A percentile compares a stretch with the other conserved stretches of the same genome.
These are phyloP conservation scores for Apostasia ramifera DNA, from an alignment of 106 monocot species.

Conservation along the genomic window DNA sequence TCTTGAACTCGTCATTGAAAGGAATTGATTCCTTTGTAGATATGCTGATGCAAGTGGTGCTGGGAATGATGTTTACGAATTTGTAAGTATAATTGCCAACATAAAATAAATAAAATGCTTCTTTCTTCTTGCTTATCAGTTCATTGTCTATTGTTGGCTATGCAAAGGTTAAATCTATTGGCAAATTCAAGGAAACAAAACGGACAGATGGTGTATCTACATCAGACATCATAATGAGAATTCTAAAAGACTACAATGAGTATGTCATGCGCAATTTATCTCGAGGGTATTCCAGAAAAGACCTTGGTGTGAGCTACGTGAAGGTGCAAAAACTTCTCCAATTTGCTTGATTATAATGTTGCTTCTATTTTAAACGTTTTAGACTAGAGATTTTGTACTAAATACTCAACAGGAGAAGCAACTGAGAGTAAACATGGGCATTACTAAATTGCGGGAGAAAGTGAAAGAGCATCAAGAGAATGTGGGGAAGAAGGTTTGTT, in stretches of 20 bases:
- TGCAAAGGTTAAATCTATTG: slow-evolving; percentile 22
- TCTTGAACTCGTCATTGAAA: neutral
- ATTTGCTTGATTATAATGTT: no score
- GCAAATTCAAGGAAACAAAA: slow-evolving; percentile 64
- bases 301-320: slow-evolving; percentile 70
- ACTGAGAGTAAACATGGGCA: slow-evolving; percentile 19
- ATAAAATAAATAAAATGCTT: neutral
- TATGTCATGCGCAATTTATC: slow-evolving; percentile 73
- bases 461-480: slow-evolving; percentile 54
- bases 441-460: slow-evolving; percentile 30
- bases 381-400: neutral
- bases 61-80: slow-evolving; percentile 73
- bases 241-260: slow-evolving; percentile 60
- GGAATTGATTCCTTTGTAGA: slow-evolving; percentile 15
- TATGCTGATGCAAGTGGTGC: slow-evolving; percentile 75
- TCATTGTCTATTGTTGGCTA: no score
- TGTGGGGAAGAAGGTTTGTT: slow-evolving; percentile 31
- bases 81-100: slow-evolving; percentile 23
- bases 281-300: slow-evolving; percentile 57
- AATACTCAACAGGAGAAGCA: slow-evolving; percentile 28
- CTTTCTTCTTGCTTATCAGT: neutral
- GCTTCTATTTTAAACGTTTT: neutral
- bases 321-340: slow-evolving; percentile 13
- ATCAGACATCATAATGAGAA: slow-evolving; percentile 67
- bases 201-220: slow-evolving; percentile 60